Evolutionary conservation across 768 basidiomycete genomes (phyloP).

Genomic region (Boletus rubropictus): DNA sequence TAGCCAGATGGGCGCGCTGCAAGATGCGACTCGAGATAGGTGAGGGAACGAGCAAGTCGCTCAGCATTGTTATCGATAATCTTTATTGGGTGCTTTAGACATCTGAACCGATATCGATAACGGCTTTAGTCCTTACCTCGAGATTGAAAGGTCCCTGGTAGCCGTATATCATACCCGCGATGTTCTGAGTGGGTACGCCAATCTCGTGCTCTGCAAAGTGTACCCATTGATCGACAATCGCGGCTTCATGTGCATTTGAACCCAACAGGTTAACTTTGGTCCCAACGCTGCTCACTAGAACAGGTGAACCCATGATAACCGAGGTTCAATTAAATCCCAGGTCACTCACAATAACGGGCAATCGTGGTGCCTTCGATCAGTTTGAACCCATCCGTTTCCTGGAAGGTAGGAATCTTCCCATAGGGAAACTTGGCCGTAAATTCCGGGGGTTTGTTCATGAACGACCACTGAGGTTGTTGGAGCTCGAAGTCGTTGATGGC

Average conservation of each 20-base stretch:
- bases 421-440: slow-evolving; percentile 16
- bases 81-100: neutral
- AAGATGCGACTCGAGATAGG: slow-evolving; percentile 16
- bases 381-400: slow-evolving; percentile 16
- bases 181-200: neutral
- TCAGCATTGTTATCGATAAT: neutral
- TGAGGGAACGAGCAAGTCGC: slow-evolving; percentile 1
- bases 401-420: slow-evolving; percentile 22
- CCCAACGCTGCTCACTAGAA: slow-evolving; percentile 14
- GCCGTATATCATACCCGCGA: slow-evolving; percentile 1
- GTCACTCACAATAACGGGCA: slow-evolving; percentile 18
- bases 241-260: slow-evolving; percentile 7
- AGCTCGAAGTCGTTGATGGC: slow-evolving; percentile 16
- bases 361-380: slow-evolving; percentile 19
- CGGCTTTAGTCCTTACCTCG: neutral
- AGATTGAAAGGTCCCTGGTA: neutral
- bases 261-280: slow-evolving; percentile 8
- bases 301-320: neutral
- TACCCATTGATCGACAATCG: slow-evolving; percentile 11
- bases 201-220: slow-evolving; percentile 14
- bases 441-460: slow-evolving; percentile 8
- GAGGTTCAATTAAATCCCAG: too few relatives aligned
- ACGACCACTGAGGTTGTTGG: slow-evolving; percentile 11
- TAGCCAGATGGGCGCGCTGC: slow-evolving; percentile 6
- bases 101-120: too few relatives aligned